These are phyloP conservation scores for Lavandula angustifolia DNA, from an alignment of 257 asterid genomes.

Conservation along the genomic window DNA sequence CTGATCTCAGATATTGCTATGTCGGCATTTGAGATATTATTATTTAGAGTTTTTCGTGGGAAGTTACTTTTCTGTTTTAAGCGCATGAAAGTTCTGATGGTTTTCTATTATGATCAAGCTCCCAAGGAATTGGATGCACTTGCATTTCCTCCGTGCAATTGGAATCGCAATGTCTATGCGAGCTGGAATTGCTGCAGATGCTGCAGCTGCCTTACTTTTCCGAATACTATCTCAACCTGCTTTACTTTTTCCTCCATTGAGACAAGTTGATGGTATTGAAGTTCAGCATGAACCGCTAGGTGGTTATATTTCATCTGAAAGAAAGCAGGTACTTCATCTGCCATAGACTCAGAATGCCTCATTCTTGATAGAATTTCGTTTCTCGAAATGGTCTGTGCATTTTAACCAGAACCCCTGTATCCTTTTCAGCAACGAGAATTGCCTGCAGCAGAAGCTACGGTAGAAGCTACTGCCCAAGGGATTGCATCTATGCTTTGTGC, in stretches of 20 bases:
- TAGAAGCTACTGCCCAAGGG: constrained; percentile 98
- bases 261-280: constrained; percentile 92
- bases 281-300: constrained; percentile 65
- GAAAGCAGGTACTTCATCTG: constrained; percentile 61
- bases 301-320: constrained; percentile 59
- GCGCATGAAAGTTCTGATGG: constrained; percentile 35
- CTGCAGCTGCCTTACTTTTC: constrained; percentile 98
- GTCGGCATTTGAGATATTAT: not conserved
- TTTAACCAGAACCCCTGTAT: constrained; percentile 25
- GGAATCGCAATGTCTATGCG: constrained; percentile 99
- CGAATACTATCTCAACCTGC: constrained; percentile 98
- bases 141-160: constrained; percentile 96
- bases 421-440: constrained; percentile 64
- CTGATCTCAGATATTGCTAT: constrained; percentile 11
- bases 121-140: constrained; percentile 98
- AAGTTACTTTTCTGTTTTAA: constrained; percentile 17
- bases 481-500: constrained; percentile 99
- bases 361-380: constrained; percentile 9
- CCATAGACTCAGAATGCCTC: constrained; percentile 31
- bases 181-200: constrained; percentile 94
- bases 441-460: constrained; percentile 82
- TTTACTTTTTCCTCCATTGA: constrained; percentile 85
- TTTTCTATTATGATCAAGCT: constrained; percentile 57
- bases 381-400: constrained; percentile 24
- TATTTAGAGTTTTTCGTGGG: not conserved